Base-by-base conservation (phyloP, 139 green algal species). In the Chlamydomonas asymmetrica region DNA sequence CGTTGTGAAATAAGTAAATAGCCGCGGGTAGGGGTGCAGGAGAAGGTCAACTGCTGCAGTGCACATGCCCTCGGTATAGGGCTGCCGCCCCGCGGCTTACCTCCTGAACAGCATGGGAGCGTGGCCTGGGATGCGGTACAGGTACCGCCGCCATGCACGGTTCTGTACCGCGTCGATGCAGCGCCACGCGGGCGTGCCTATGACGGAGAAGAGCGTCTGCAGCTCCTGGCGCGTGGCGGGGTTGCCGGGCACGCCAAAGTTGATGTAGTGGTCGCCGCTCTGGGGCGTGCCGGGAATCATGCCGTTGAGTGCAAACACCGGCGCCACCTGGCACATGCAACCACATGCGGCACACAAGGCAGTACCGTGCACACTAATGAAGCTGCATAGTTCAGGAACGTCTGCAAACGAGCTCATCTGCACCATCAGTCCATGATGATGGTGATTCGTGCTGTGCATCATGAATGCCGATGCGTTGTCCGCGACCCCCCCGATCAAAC, bases 131-230 rank as follows among this genome's bases (percentile, higher is more conserved):
- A 93, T 68, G 34, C 70, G 66, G 32, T 66, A 65, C 79, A 98
- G 89, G 85, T 95, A 97, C 25, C 76, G 65, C 13, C 88, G 81
- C 94, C 94, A 98, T 18, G 63, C 64, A 1, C 74, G 49, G 43
- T 62, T 84, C 25, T 1, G 74, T 23, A 98, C 87, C 1, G 23
- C 74, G 34, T 93, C 89, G n/a, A 95, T 90, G 71, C 92, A 90
- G 5, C 72, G 71, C 92, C 93, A 97, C 25, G 80, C 62, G 20
- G 94, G 94, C 22, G 91, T 97, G 63, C 94, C 94, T 10, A 97
- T 90, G 23, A 97, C 93, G 5, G 91, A 75, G 74, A 98, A 98
- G 34, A 98, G 84, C 20, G 89, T 88, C 20, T 85, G 64, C 75
- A 98, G 84, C 87, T 97, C 93, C 0, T 64, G 70, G 66, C 84